Conservation (phyloP, 768 basidiomycete genomes). For the Dioszegia hungarica region DNA sequence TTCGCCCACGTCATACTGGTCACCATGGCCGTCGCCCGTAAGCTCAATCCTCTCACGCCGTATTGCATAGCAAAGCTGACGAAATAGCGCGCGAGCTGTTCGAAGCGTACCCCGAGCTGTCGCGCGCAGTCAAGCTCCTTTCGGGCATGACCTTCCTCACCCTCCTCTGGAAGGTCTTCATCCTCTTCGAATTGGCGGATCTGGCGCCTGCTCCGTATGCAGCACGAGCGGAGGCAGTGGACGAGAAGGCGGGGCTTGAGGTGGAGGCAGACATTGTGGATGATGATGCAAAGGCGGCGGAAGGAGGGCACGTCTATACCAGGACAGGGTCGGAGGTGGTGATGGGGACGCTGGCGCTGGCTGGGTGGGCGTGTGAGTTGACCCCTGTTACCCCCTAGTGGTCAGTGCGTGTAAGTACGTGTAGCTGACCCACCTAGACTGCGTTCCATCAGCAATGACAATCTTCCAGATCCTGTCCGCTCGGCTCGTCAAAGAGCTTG, state of each 20-base stretch:
- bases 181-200: conserved; percentile 25
- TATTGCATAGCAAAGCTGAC: background rate
- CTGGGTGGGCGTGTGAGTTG: conserved; percentile 14
- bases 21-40: conserved; percentile 15
- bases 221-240: background rate
- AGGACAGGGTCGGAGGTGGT: conserved; percentile 10
- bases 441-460: background rate
- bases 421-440: too few species aligned
- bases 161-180: conserved; percentile 26
- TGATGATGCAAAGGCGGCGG: background rate
- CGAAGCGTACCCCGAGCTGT: background rate
- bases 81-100: conserved; percentile 1
- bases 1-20: conserved; percentile 22
- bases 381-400: background rate
- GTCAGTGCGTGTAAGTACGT: too few species aligned
- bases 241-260: too few species aligned
- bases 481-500: background rate
- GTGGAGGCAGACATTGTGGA: too few species aligned
- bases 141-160: conserved; percentile 26
- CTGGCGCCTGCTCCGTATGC: background rate
- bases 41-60: too few species aligned
- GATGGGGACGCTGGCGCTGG: conserved; percentile 1
- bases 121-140: background rate
- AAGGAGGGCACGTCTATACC: conserved; percentile 4
- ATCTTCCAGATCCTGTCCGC: background rate